Evolutionary conservation across 768 basidiomycete species (phyloP).

Genomic region (Hygrocybe coccinea): DNA sequence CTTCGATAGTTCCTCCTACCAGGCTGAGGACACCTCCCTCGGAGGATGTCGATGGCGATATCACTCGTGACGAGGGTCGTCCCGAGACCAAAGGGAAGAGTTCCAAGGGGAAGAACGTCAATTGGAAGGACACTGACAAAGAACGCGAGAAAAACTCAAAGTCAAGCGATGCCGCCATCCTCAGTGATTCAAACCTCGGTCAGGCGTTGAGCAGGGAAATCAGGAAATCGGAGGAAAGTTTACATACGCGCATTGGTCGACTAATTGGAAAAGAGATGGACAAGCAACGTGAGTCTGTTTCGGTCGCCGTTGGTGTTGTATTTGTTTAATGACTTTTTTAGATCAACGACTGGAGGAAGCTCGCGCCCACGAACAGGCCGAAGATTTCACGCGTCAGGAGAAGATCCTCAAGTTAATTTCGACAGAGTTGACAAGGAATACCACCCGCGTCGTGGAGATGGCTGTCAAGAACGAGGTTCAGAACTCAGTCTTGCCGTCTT

Average conservation of each 20-base stretch:
- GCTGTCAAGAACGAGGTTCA: conserved; percentile 84
- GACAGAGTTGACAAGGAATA: conserved; percentile 80
- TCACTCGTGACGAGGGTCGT: conserved; percentile 55
- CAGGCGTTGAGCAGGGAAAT: conserved; percentile 70
- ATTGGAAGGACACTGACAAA: conserved; percentile 47
- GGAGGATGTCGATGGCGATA: conserved; percentile 68
- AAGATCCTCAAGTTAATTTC: conserved; percentile 87
- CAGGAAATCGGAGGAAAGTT: conserved; percentile 73
- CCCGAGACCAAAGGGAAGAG: conserved; percentile 41
- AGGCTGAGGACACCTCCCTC: conserved; percentile 66
- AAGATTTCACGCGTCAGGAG: conserved; percentile 81
- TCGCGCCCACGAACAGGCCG: conserved; percentile 69
- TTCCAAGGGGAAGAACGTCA: conserved; percentile 54
- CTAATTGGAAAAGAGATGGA: conserved; percentile 84
- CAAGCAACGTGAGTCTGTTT: conserved; percentile 70
- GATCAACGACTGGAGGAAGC: conserved; percentile 83
- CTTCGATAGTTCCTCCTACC: conserved; percentile 28
- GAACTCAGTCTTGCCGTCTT: conserved; percentile 73
- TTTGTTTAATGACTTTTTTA: conserved; percentile 26
- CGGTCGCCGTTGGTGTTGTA: neutral
- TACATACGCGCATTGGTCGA: conserved; percentile 72
- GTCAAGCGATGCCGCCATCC: conserved; percentile 31
- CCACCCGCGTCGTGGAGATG: conserved; percentile 83
- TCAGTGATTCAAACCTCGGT: conserved; percentile 53
- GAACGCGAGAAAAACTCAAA: conserved; percentile 35